Base-by-base conservation (phyloP, 2,329 filamentous ascomycete species). In the Stemphylium lycopersici region DNA sequence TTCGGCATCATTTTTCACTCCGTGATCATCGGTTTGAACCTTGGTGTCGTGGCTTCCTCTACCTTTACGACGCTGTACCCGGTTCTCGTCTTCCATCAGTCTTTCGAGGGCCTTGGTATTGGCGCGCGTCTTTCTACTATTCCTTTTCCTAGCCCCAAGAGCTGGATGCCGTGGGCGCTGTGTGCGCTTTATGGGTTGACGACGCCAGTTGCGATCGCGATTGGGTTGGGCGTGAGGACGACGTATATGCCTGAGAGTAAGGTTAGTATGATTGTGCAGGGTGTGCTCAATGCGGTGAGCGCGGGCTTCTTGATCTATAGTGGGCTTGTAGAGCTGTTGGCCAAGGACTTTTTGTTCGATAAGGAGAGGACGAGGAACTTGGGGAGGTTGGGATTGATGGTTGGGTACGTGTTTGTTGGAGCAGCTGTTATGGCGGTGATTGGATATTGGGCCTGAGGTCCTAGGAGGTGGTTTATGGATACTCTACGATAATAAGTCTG, bases 331-430 rank as follows among this genome's bases (percentile, higher is more conserved):
- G 49, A 52, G 26, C 4, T 52, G 43, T 26, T 52, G 10, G 49
- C 49, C 2, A 52, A 52, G 31, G 43, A 52, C n/a, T 48, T 52
- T 24, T 20, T 48, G 22, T 48, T 52, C 16, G 49, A 52, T 8
- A 48, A 24, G 13, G 31, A 52, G 16, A 52, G 49, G 22, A 52
- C 43, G 16, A 52, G 8, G 37, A 22, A 42, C 13, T 12, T 52
- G 12, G 37, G 10, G 0, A 48, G 15, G 6, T 8, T 48, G 16
- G 31, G 49, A 4, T 18, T 32, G 10, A 48, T 36, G 31, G 20
- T 52, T 6, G 22, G 15, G 15, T 52, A 52, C 32, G 43, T 52
- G 15, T 48, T 52, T 32, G 3, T 52, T 26, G 49, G 49, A 11
- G 37, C 49, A 2, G 37, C 37, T 24, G 7, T 32, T 13, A 52